Percentiles rank a stretch among this genome's conserved stretches.
These are phyloP conservation scores for Geoglossum cookeanum DNA, from an alignment of 2,329 filamentous ascomycete species.

Conservation along the genomic window DNA sequence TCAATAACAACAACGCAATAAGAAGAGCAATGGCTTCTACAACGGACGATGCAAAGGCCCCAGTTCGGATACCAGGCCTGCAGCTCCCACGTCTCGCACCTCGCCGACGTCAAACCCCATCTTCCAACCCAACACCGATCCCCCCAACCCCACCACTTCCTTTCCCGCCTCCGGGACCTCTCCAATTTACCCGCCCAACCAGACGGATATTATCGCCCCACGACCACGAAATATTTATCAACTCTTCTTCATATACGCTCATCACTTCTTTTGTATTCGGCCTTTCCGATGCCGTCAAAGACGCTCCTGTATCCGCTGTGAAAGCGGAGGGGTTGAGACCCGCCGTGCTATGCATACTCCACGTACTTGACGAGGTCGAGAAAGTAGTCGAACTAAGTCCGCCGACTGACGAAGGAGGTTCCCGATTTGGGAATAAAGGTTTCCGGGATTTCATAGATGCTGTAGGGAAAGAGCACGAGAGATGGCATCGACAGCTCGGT, in stretches of 20 bases:
- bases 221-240: constrained; percentile 67
- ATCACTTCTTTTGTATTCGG: constrained; percentile 72
- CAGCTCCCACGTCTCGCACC: constrained; percentile 32
- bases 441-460: constrained; percentile 69
- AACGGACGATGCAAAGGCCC: neutral
- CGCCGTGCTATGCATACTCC: constrained; percentile 42
- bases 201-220: constrained; percentile 62
- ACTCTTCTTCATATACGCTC: constrained; percentile 55
- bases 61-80: constrained; percentile 2
- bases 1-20: neutral
- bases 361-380: constrained; percentile 51
- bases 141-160: constrained; percentile 61
- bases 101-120: constrained; percentile 33
- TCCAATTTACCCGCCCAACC: constrained; percentile 46
- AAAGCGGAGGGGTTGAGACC: constrained; percentile 37
- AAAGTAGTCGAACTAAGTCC: constrained; percentile 49
- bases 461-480: constrained; percentile 31
- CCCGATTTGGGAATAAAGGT: constrained; percentile 82
- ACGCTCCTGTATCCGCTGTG: constrained; percentile 44
- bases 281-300: constrained; percentile 62
- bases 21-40: neutral
- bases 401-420: constrained; percentile 69
- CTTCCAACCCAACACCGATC: constrained; percentile 39
- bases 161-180: constrained; percentile 34
- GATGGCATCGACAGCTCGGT: constrained; percentile 46